These are phyloP conservation scores for Chlorokybus atmophyticus DNA, from an alignment of 139 green algal species.

Conservation along the genomic window DNA sequence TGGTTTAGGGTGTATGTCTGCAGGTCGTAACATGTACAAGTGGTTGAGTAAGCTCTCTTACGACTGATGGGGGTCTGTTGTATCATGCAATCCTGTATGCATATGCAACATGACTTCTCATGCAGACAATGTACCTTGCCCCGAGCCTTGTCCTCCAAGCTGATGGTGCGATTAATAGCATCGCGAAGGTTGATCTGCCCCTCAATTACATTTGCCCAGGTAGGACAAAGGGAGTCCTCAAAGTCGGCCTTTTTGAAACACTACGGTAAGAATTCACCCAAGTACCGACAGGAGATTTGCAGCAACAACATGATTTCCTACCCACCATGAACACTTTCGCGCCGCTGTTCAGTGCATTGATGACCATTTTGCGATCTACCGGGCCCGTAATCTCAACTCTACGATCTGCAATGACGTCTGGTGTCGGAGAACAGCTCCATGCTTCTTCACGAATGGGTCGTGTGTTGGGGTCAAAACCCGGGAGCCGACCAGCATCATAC, in stretches of 20 bases:
- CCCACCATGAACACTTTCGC: constrained; percentile 67
- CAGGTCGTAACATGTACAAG: too few species aligned
- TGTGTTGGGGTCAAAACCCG: constrained; percentile 57
- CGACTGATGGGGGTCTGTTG: too few species aligned
- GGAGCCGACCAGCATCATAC: constrained; percentile 39
- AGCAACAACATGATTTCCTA: neutral
- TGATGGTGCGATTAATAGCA: constrained; percentile 44
- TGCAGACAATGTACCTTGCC: constrained; percentile 54
- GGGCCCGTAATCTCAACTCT: constrained; percentile 79
- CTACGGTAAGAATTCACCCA: neutral
- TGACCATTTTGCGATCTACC: constrained; percentile 80
- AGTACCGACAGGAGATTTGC: neutral
- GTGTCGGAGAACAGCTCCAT: constrained; percentile 54
- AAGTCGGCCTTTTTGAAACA: constrained; percentile 17
- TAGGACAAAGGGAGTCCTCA: constrained; percentile 64
- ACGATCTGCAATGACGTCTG: constrained; percentile 55
- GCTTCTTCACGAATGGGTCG: constrained; percentile 34
- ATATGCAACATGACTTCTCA: too few species aligned
- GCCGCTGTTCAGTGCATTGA: constrained; percentile 67
- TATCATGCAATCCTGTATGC: too few species aligned
- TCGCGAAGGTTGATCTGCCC: constrained; percentile 62
- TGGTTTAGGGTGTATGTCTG: neutral
- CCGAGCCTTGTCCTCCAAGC: constrained; percentile 35
- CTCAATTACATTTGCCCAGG: constrained; percentile 59
- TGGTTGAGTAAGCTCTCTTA: too few species aligned